phyloP scores from a whole-genome alignment of 2,329 filamentous ascomycete genomes.

The Ilyonectria mors-panacis region DNA sequence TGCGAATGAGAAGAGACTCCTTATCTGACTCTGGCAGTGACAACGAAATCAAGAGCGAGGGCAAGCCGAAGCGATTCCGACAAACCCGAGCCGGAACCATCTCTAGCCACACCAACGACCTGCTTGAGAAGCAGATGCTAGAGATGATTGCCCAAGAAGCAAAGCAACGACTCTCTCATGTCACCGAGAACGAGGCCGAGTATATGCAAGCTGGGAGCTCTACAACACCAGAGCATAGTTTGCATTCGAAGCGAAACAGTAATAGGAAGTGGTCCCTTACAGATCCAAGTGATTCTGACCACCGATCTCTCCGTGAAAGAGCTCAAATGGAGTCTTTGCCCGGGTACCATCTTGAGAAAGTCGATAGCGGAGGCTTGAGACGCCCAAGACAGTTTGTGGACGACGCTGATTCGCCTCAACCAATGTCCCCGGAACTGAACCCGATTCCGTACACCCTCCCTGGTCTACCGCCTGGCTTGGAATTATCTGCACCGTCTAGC shows the following conservation, averaged over 20 bases:
- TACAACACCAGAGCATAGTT: conserved; percentile 51
- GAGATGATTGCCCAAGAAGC: conserved; percentile 72
- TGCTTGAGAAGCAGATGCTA: conserved; percentile 74
- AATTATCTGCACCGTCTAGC: conserved; percentile 75
- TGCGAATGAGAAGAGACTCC: conserved; percentile 65
- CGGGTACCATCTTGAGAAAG: conserved; percentile 51
- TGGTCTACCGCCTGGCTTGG: conserved; percentile 73
- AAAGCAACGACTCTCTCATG: conserved; percentile 55
- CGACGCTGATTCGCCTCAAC: conserved; percentile 62
- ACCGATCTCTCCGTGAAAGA: conserved; percentile 44
- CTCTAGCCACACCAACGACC: conserved; percentile 63
- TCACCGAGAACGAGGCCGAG: conserved; percentile 51
- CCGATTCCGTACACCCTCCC: conserved; percentile 62
- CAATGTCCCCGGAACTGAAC: conserved; percentile 68
- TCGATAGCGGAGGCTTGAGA: conserved; percentile 66
- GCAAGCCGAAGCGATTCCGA: conserved; percentile 52
- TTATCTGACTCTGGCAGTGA: conserved; percentile 75
- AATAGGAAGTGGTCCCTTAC: conserved; percentile 55
- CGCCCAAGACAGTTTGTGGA: conserved; percentile 56
- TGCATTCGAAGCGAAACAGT: conserved; percentile 48
- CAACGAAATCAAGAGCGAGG: conserved; percentile 56
- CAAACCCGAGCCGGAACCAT: conserved; percentile 61
- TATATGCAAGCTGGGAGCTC: conserved; percentile 53
- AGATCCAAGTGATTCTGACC: conserved; percentile 60
- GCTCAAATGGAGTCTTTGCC: conserved; percentile 40